Conservation (phyloP, 2,329 filamentous ascomycete genomes). For the Magnaporthiopsis rhizophila region DNA sequence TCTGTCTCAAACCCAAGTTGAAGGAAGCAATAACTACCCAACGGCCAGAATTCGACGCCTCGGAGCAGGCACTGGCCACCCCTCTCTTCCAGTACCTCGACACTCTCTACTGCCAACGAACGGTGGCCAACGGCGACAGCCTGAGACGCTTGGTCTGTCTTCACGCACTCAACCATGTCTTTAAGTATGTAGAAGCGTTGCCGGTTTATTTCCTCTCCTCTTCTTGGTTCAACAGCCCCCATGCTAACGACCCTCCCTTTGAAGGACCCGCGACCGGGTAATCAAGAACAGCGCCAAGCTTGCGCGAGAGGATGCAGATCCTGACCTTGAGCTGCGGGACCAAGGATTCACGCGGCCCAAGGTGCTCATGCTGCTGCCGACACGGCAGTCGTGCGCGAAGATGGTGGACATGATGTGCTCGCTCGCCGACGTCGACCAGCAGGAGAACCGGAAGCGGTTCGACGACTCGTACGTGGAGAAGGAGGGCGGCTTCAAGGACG, state of each 20-base stretch:
- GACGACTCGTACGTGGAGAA: constrained; percentile 70
- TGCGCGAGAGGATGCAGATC: constrained; percentile 53
- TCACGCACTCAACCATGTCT: constrained; percentile 84
- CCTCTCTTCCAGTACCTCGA: constrained; percentile 79
- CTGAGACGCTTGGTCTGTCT: constrained; percentile 68
- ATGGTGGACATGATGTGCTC: constrained; percentile 70
- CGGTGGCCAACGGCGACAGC: constrained; percentile 55
- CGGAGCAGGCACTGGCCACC: constrained; percentile 59
- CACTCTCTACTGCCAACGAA: constrained; percentile 67
- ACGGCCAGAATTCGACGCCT: constrained; percentile 47
- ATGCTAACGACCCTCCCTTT: constrained; percentile 15
- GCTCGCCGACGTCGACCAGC: constrained; percentile 75
- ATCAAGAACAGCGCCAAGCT: constrained; percentile 86
- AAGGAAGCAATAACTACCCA: constrained; percentile 44
- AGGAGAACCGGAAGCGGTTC: constrained; percentile 92
- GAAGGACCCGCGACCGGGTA: constrained; percentile 74
- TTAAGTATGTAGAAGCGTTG: constrained; percentile 53
- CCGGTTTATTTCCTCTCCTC: too few relatives aligned
- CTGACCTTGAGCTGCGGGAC: constrained; percentile 71
- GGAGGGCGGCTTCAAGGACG: constrained; percentile 59
- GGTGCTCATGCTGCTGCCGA: constrained; percentile 82
- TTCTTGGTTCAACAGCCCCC: neutral
- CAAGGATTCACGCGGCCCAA: constrained; percentile 96
- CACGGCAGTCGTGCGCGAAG: constrained; percentile 74
- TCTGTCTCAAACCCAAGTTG: constrained; percentile 66